phyloP scores from a whole-genome alignment of 2,329 filamentous ascomycete species.

The Ophiocordyceps camponoti-leonardi region DNA sequence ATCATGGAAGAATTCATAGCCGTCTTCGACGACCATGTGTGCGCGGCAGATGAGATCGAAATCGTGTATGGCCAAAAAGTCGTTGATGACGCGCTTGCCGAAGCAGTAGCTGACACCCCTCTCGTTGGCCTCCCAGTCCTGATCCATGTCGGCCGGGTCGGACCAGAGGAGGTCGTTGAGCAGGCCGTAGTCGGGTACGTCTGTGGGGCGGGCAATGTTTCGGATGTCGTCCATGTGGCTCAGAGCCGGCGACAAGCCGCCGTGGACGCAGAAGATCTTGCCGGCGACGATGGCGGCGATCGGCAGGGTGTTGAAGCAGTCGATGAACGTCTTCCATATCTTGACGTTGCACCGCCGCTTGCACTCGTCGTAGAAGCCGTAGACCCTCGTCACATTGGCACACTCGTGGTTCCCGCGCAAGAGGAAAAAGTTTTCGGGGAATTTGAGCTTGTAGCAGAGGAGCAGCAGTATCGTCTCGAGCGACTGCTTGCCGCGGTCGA shows the following conservation, averaged over 20 bases:
- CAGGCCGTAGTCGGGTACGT: slow-evolving; percentile 91
- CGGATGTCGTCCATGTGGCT: slow-evolving; percentile 98
- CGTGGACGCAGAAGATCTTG: slow-evolving; percentile 97
- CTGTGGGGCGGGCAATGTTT: slow-evolving; percentile 85
- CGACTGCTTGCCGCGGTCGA: slow-evolving; percentile 90
- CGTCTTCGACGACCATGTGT: slow-evolving; percentile 98
- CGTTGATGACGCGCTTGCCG: slow-evolving; percentile 93
- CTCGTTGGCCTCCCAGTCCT: slow-evolving; percentile 96
- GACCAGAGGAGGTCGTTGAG: slow-evolving; percentile 95
- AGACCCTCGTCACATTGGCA: slow-evolving; percentile 87
- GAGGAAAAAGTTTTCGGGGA: slow-evolving; percentile 93
- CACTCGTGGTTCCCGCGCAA: slow-evolving; percentile 92
- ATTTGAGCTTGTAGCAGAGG: slow-evolving; percentile 94
- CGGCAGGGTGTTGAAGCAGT: slow-evolving; percentile 88
- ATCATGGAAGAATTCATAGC: slow-evolving; percentile 97
- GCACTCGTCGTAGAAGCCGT: slow-evolving; percentile 97
- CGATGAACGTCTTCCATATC: slow-evolving; percentile 95
- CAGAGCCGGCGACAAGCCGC: slow-evolving; percentile 78
- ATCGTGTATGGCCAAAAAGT: slow-evolving; percentile 86
- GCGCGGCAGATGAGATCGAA: slow-evolving; percentile 95
- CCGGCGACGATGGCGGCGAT: slow-evolving; percentile 94
- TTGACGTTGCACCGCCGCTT: slow-evolving; percentile 93
- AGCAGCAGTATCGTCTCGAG: slow-evolving; percentile 86
- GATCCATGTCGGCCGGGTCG: slow-evolving; percentile 94
- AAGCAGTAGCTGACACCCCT: slow-evolving; percentile 96